Evolutionary conservation across 164 flowering plant genomes (phyloP), one percentile per base, ranked within the genome.

Genomic region (Chimonanthus salicifolius): DNA sequence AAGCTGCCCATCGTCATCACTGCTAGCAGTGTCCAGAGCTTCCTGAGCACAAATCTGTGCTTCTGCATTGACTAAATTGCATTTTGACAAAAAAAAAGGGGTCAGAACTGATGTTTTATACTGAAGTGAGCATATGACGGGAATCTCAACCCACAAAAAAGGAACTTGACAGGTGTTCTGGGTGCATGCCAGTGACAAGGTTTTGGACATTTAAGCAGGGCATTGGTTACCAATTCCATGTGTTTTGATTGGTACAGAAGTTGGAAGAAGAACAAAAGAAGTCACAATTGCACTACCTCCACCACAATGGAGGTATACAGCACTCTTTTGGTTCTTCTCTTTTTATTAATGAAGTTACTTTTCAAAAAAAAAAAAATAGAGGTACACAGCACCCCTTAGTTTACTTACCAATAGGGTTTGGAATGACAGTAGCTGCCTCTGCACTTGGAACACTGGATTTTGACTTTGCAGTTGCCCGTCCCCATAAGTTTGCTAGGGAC

Each of bases 401-500:
- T 64, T 47, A 72, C 89, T 72, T 78, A 90, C 92, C 91, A 77
- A 74, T 67, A 33, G 83, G 64, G 66, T 74, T 79, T 72, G 77
- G 46, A 74, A 74, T 67, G 68, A 48, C 60, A 7, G 62, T 70
- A 66, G 75, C 77, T 49, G 77, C 70, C 66, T 86, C 83, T 73
- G 81, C 78, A 48, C 83, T 74, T 44, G 76, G 72, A 76, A 71
- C 48, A 72, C 68, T 70, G 70, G 86, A 74, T 68, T 86, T 87
- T 76, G 86, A 49, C 79, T 87, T 92, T 44, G 84, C 73, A 77
- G 97, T 86, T 74, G 92, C 95, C 83, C 90, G 92, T 13, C 89
- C 94, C 97, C 97, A 94, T 73, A 94, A 72, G 77, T 83, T 92
- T 67, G 95, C 86, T 62, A 94, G 82, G 49, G 92, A 86, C 74